Evolutionary conservation across 306 rosid species (phyloP), one percentile per base, ranked within the genome.

Genomic region (Mimosa pudica): DNA sequence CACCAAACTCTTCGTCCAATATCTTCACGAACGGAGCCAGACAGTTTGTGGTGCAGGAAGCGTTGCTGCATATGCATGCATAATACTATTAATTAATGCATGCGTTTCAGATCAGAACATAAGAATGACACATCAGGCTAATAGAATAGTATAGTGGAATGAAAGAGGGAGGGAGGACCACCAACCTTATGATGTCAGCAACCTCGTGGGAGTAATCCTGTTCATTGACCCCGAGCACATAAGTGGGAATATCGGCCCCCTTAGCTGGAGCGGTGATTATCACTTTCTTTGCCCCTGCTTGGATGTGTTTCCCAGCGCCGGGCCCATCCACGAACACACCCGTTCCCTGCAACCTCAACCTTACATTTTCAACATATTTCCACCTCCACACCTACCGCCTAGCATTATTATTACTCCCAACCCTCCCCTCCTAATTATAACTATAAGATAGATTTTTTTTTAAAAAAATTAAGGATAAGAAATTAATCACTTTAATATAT

Each of bases 321-420:
- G 99, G 98, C 62, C 98, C 98, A 79, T 96, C 99, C 79, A 96
- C 99, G 79, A 96, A 96, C 70, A 96, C 99, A 77, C 99, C 99
- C 8, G 99, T 96, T 79, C 99, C 99, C 99, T 94, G 93, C 69
- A 62, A 10, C 1, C 42, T 10, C 24, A 51, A 51, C 17, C 4
- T 38, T 3, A 13, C 58, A 47, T 47, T 48, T n/a, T 18, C 0
- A 12, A 58, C 8, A 9, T 10, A 58, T 20, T 58, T n/a, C 65
- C 32, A 20, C 13, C 35, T 20, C 14, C 42, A 33, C 10, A 16
- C 20, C 60, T 13, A 16, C n/a, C 57, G 14, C 16, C n/a, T 0
- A 38, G 49, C 10, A 13, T 4, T 24, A 24, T 24, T 24, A 24
- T 24, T 24, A 24, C 30, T 24, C 30, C 30, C 30, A 24, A 24